A percentile compares a stretch with the other conserved stretches of the same genome.
phyloP scores from a whole-genome alignment of 1,284 basidiomycete genomes.

The Naganishia cerealis region DNA sequence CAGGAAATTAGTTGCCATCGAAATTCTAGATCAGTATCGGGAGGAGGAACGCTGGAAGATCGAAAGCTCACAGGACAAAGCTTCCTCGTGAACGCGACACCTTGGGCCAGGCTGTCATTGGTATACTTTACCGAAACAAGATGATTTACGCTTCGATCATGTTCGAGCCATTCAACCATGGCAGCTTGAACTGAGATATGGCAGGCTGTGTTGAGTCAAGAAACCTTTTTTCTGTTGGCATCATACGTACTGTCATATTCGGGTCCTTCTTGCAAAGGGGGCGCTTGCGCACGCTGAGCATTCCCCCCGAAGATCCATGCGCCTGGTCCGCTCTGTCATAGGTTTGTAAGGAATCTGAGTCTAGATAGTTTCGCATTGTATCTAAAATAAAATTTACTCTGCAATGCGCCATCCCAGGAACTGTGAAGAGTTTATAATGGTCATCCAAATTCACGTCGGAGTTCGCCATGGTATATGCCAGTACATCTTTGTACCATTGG shows the following conservation, averaged over 20 bases:
- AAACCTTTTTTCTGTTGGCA: no score
- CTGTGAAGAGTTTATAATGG: slow-evolving; percentile 55
- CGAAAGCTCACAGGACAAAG: slow-evolving; percentile 15
- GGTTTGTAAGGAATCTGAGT: slow-evolving; percentile 37
- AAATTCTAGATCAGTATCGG: neutral
- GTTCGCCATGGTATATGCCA: slow-evolving; percentile 39
- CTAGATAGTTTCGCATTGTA: slow-evolving; percentile 35
- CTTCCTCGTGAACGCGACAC: slow-evolving; percentile 23
- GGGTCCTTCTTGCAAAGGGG: slow-evolving; percentile 2
- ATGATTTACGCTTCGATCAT: slow-evolving; percentile 48
- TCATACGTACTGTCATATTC: slow-evolving; percentile 8
- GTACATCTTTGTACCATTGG: slow-evolving; percentile 19
- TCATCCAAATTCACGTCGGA: slow-evolving; percentile 44
- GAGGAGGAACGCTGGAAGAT: neutral
- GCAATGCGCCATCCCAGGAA: slow-evolving; percentile 57
- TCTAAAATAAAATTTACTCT: slow-evolving; percentile 39
- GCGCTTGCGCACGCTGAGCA: slow-evolving; percentile 8
- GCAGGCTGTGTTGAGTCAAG: neutral
- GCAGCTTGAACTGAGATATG: slow-evolving; percentile 46
- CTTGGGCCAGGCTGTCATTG: slow-evolving; percentile 5
- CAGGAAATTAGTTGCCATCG: neutral
- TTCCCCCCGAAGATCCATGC: slow-evolving; percentile 14
- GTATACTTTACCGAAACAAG: slow-evolving; percentile 45
- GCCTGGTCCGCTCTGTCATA: slow-evolving; percentile 41
- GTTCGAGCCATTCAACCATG: slow-evolving; percentile 56